Base-by-base conservation (phyloP, 306 rosid species). In the Acacia melanoxylon region DNA sequence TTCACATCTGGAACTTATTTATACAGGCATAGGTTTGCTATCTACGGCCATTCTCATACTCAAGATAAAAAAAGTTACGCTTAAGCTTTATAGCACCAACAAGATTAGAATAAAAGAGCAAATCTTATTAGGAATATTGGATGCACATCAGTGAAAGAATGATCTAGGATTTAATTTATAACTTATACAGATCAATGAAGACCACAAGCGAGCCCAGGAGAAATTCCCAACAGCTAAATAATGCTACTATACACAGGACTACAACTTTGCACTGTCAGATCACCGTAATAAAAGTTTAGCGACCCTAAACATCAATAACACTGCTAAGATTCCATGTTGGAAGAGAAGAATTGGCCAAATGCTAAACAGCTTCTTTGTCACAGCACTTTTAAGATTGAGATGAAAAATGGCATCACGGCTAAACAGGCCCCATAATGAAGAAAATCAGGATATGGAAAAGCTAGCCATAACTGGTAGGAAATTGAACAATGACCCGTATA, bases 201-300 rank as follows among this genome's bases (percentile, higher is more conserved):
- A 52, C 40, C 70, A 78, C 17, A 51, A 16, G 52, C 29, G 13
- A 63, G 15, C 76, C 72, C 29, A 75, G 85, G 85, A 68, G n/a
- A 78, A 51, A 14, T 22, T 54, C 56, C 54, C 76, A 66, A 74
- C 54, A 41, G 72, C 62, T 31, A 35, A 63, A 41, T 24, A 1
- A 22, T 1, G 46, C 46, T 65, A 77, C 37, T 12, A 58, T 72
- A 49, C 41, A 74, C 71, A 25, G 79, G 76, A 74, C 10, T 3
- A 72, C 4, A 70, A 13, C 52, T 46, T 12, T 3, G 4, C 17
- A 3, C 52, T 14, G 19, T 46, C 6, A 3, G 52, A 46, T 3
- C 17, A 46, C 52, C 3, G 19, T 46, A 46, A 13, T 46, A 46
- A 46, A 12, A 14, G 19, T 14, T 37, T 68, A 68, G 8, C 15